Evolutionary conservation across 1,284 basidiomycete species (phyloP), one percentile per base, ranked within the genome.

Genomic region (Phaffia rhodozyma): DNA sequence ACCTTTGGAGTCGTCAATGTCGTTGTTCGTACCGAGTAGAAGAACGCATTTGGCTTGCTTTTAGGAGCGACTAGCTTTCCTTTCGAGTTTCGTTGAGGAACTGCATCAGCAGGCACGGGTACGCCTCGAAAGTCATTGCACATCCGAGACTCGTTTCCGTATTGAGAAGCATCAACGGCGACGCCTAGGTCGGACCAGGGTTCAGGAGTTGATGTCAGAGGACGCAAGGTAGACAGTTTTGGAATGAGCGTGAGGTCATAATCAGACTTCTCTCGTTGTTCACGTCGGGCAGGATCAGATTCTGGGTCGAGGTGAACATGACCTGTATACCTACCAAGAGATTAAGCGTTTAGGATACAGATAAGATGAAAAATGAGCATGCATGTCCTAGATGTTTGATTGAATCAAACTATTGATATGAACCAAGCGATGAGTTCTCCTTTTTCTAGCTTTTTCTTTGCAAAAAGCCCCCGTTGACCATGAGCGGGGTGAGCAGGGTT

Each of bases 341-440:
- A 3, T 25, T 38, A 3, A 5, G 21, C 13, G 32, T 34, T 21
- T 52, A n/a, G 29, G 27, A 47, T 29, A 48, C 4, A 23, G n/a
- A 30, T 20, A 43, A 38, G 16, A 21, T 13, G 5, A 29, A 3
- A 23, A 27, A 27, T 43, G 21, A 55, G 47, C 2, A n/a, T 20
- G 9, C 20, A 30, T 0, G 9, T 18, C 1, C 16, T 21, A 11
- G 2, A 16, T 16, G 13, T 43, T 11, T 16, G 13, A 43, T 7
- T 2, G 38, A 43, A 16, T 16, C 13, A 11, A 43, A 16, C 7
- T 16, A 43, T 16, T 11, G 5, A 47, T 32, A 29, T 59, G 25
- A 52, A 65, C 64, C 64, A 66, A 25, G 62, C 27, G 29, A 66
- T 55, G 13, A 66, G 55, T 30, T 66, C 64, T 4, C 64, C 64